These are phyloP conservation scores for Trichoderma arundinaceum DNA, from an alignment of 2,329 filamentous ascomycete species.

Conservation along the genomic window DNA sequence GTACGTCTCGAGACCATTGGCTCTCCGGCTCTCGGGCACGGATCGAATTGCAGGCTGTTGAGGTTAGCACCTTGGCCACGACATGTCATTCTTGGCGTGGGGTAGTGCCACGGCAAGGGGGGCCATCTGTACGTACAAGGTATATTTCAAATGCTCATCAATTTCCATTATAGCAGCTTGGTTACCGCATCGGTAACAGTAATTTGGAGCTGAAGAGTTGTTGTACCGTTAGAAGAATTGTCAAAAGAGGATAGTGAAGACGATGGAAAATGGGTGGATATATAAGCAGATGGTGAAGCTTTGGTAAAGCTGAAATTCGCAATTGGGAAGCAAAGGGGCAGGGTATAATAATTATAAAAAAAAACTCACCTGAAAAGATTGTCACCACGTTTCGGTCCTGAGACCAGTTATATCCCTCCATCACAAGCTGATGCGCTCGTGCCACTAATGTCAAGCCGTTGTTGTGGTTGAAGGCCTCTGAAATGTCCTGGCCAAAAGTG, in stretches of 20 bases:
- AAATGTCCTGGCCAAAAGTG: constrained; percentile 96
- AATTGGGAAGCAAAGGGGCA: background rate
- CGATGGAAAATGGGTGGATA: background rate
- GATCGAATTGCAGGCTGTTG: constrained; percentile 94
- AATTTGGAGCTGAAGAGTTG: constrained; percentile 71
- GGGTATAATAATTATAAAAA: background rate
- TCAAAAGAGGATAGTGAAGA: background rate
- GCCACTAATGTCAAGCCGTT: constrained; percentile 96
- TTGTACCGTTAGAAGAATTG: constrained; percentile 34
- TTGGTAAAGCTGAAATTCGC: background rate
- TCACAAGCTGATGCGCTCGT: constrained; percentile 95
- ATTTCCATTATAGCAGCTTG: constrained; percentile 99
- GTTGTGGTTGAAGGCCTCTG: constrained; percentile 98
- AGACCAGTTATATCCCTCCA: constrained; percentile 99
- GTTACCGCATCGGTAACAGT: constrained; percentile 99
- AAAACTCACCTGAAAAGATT: constrained; percentile 85
- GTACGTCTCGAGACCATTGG: constrained; percentile 95
- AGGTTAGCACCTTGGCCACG: constrained; percentile 37
- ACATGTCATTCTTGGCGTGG: constrained; percentile 3
- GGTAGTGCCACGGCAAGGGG: background rate
- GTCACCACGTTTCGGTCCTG: constrained; percentile 98
- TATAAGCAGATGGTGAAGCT: background rate
- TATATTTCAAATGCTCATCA: constrained; percentile 98
- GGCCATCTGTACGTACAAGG: constrained; percentile 69
- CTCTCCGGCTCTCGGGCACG: constrained; percentile 94